Conservation (phyloP, 768 basidiomycete genomes). For the Pulveroboletus frians region DNA sequence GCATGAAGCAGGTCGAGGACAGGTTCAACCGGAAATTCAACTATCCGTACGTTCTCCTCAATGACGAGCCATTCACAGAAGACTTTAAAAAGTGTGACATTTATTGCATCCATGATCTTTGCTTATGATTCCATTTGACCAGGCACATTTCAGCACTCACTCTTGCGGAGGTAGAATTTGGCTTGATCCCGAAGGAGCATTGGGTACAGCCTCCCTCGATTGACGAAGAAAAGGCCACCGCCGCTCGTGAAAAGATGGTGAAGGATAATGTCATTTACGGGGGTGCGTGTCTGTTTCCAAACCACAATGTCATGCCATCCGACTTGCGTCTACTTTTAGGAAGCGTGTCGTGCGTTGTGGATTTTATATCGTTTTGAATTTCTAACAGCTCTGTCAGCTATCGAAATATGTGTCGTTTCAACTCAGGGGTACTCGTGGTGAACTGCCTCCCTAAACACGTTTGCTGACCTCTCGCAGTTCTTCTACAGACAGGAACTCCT, state of each 20-base stretch:
- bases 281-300: slow-evolving; percentile 33
- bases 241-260: slow-evolving; percentile 56
- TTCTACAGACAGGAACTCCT: slow-evolving; percentile 81
- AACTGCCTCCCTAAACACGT: not conserved
- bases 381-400: slow-evolving; percentile 44
- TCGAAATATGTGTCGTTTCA: slow-evolving; percentile 94
- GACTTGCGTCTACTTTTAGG: slow-evolving; percentile 35
- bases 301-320: slow-evolving; percentile 4
- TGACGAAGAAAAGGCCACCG: slow-evolving; percentile 61
- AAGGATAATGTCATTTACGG: slow-evolving; percentile 62
- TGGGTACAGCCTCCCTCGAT: slow-evolving; percentile 80
- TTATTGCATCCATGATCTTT: not conserved
- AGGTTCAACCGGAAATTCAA: slow-evolving; percentile 75
- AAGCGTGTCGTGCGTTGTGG: slow-evolving; percentile 59
- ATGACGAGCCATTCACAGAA: slow-evolving; percentile 74
- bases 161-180: slow-evolving; percentile 42
- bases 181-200: slow-evolving; percentile 59
- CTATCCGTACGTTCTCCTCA: slow-evolving; percentile 88
- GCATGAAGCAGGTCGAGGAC: slow-evolving; percentile 77
- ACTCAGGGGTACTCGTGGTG: slow-evolving; percentile 61
- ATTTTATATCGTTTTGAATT: not conserved
- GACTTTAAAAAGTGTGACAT: slow-evolving; percentile 60
- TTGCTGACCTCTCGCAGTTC: slow-evolving; percentile 42
- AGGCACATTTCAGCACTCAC: slow-evolving; percentile 32
- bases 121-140: slow-evolving; percentile 10